phyloP scores from a whole-genome alignment of 768 basidiomycete genomes.

The Psilocybe sp. region DNA sequence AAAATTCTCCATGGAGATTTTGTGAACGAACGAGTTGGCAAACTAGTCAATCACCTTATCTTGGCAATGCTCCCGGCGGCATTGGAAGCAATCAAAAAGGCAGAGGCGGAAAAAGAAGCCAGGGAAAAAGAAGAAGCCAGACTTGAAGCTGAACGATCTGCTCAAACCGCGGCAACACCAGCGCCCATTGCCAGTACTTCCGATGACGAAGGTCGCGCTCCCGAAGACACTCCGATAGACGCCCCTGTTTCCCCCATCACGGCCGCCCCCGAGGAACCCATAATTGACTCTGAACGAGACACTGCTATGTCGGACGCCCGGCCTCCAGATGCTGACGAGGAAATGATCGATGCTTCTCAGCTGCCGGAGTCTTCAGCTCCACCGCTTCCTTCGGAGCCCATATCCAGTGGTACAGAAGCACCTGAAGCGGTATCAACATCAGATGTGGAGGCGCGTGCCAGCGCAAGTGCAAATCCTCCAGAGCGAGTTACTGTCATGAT shows the following conservation, averaged over 20 bases:
- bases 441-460: conserved; percentile 5
- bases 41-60: conserved; percentile 67
- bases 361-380: conserved; percentile 10
- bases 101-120: conserved; percentile 53
- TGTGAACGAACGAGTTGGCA: conserved; percentile 61
- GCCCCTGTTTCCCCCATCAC: neutral
- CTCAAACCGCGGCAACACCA: conserved; percentile 25
- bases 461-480: conserved; percentile 27
- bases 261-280: neutral
- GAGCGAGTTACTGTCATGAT: conserved; percentile 86
- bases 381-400: neutral
- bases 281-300: conserved; percentile 20
- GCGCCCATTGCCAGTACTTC: conserved; percentile 4
- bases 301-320: conserved; percentile 31
- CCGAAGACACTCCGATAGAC: neutral
- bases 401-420: neutral
- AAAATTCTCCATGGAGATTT: conserved; percentile 79
- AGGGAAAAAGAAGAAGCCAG: conserved; percentile 30
- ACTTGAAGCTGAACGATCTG: conserved; percentile 29
- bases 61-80: conserved; percentile 80
- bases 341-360: conserved; percentile 46
- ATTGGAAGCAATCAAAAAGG: conserved; percentile 56
- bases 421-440: neutral
- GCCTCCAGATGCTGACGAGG: conserved; percentile 38
- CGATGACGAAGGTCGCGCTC: neutral